Base-by-base conservation (phyloP, 1,139 yeast species). In the Zygoascus sp. region DNA sequence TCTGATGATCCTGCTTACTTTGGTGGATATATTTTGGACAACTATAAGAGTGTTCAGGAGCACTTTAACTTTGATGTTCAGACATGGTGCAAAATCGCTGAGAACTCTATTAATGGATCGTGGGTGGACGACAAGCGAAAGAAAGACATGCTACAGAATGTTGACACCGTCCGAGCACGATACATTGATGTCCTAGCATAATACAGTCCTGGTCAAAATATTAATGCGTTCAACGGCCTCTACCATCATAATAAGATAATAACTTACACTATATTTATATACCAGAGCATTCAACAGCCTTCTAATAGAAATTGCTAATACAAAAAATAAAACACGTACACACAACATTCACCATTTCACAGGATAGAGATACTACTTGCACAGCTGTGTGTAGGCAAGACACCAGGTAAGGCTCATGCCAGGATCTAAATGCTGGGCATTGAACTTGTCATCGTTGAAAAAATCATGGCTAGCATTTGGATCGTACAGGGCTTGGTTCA, bases 341-440 rank as follows among this genome's bases (percentile, higher is more conserved):
- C n/a, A n/a, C n/a, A n/a, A n/a, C n/a, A n/a, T n/a, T n/a, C n/a
- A n/a, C n/a, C n/a, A n/a, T n/a, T n/a, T n/a, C n/a, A n/a, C n/a
- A 25, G 6, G n/a, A 3, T 11, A 7, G 13, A 3, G 15, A 11
- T 3, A 10, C 16, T 19, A 20, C 11, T 21, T 20, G 15, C 39
- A 35, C 10, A 35, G 39, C 27, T 35, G 22, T n/a, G 25, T 35
- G 16, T 35, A 88, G 0, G 96, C 86, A 54, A 89, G 68, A 27
- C 88, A 75, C 97, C 97, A 90, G 0, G 97, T 85, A 58, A 81
- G 70, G 51, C 95, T 82, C 76, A 85, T 92, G 1, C 98, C 98
- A 47, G 79, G 79, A 62, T 92, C 97, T 53, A 92, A 74, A 70
- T 79, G 81, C 16, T 65, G 62, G 8, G 56, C 47, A 41, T 65